Evolutionary conservation across 2,329 filamentous ascomycete genomes (phyloP).

Genomic region (Sporothrix variecibatus): DNA sequence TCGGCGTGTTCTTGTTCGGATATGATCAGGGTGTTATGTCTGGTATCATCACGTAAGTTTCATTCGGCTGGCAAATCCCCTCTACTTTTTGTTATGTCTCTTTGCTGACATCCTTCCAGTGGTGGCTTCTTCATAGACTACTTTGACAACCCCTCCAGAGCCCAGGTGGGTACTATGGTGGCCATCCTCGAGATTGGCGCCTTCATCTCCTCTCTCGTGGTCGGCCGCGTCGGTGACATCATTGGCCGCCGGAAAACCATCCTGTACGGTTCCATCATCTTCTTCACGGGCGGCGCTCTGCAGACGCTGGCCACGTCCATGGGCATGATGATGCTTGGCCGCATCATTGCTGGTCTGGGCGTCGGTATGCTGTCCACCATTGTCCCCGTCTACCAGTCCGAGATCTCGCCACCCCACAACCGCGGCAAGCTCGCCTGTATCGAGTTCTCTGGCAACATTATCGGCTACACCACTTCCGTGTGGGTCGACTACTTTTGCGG

Average conservation of each 20-base stretch:
- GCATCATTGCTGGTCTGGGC: conserved; percentile 81
- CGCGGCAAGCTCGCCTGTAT: conserved; percentile 95
- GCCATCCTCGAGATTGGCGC: conserved; percentile 94
- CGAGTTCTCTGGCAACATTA: conserved; percentile 96
- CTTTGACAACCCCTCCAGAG: conserved; percentile 83
- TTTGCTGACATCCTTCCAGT: conserved; percentile 47
- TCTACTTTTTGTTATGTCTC: neutral
- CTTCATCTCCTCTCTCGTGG: conserved; percentile 81
- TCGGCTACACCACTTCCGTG: conserved; percentile 91
- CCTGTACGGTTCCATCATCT: conserved; percentile 88
- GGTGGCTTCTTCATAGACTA: conserved; percentile 87
- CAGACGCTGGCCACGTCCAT: conserved; percentile 82
- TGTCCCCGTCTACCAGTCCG: conserved; percentile 90
- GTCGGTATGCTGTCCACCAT: conserved; percentile 90
- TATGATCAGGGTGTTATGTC: conserved; percentile 93
- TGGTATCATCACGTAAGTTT: conserved; percentile 63
- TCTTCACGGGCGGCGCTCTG: conserved; percentile 78
- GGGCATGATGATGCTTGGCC: conserved; percentile 83
- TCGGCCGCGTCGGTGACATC: conserved; percentile 87
- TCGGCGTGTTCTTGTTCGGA: conserved; percentile 85
- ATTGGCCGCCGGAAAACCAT: conserved; percentile 89
- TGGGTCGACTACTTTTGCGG: conserved; percentile 99
- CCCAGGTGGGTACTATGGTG: conserved; percentile 94
- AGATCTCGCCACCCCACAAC: conserved; percentile 95
- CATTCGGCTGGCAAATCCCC: neutral